Evolutionary conservation across 1,284 basidiomycete genomes (phyloP), one percentile per base, ranked within the genome.

Genomic region (Trichosporon coremiiforme): DNA sequence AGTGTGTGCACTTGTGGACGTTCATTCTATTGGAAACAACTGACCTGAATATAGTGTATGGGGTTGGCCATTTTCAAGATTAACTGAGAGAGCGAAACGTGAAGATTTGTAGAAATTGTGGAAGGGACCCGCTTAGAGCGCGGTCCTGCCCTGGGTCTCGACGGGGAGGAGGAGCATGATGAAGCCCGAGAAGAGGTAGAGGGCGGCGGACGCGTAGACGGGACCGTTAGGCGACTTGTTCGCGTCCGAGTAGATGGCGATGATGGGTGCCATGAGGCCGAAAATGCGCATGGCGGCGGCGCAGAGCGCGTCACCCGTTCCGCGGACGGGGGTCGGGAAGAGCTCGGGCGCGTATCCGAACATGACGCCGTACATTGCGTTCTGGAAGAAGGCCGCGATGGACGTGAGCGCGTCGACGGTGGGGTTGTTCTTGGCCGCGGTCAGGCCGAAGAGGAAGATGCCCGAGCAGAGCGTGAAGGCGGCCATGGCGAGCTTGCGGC

Each of bases 271-370:
- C 38, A 79, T 71, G 66, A 89, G 82, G 20, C 89, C 89, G 53
- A 85, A 85, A 50, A 89, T 82, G 50, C 89, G 85, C 76, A 88
- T 88, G 69, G 87, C 83, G 5, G 85, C 85, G 71, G 86, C 82
- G 71, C 86, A 85, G 35, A 90, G 80, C 0, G 88, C 89, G 73
- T 90, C 88, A 2, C 88, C 89, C 0, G 89, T 89, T 4, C 88
- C 89, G 47, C 89, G 85, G 68, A 87, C 86, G 0, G 88, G 88
- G 0, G 88, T 87, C 0, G 89, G 88, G 82, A 90, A 90, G 10
- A 89, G 86, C 75, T 90, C 89, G 20, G 89, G 89, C 0, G 87
- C 87, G 74, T 88, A 88, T 2, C 87, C 87, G 73, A 86, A 90
- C 22, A 89, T 83, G 10, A 89, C 85, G 13, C 87, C 88, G 76